Evolutionary conservation across 305 asterid species (phyloP), one percentile per base, ranked within the genome.

Genomic region (Withania somnifera): DNA sequence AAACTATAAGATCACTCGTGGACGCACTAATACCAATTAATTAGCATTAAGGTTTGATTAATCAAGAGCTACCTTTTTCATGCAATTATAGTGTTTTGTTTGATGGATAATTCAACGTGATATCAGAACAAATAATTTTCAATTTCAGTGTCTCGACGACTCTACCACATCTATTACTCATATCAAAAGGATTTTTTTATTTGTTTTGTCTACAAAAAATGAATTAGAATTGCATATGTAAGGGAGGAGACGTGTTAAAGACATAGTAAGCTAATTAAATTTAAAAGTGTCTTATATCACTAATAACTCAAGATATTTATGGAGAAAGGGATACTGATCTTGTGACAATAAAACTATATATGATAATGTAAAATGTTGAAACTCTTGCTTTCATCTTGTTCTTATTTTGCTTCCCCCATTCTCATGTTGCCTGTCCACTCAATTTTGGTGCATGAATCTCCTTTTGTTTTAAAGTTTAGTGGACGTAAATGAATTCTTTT

Each of bases 1-100:
- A n/a, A 90, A 88, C 17, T 94, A 95, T 87, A 63, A 79, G 58
- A 52, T 90, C 6, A 71, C 58, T 3, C 15, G 58, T 22, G 79
- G 56, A 69, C n/a, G 14, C 73, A 22, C 30, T 17, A 51, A 51
- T 63, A 14, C 77, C 36, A 13, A 63, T 7, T 63, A 28, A 61
- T 26, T 61, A 17, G 5, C n/a, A 22, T 4, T 26, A 28, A 30
- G 71, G 71, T 63, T 28, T 61, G 20, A 60, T 26, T 58, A 13
- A 24, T 60, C 13, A 0, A 38, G 10, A 38, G 6, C 45, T 38
- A 38, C 6, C 0, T 47, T 47, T 47, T 47, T 47, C 17, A 47
- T 47, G 52, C 52, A 11, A 45, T 11, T 45, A 45, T 3, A 11
- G 15, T n/a, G n/a, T n/a, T n/a, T n/a, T 38, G 45, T 38, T 47